Base-by-base conservation (phyloP, 164 flowering plant species). In the Sextonia rubra region DNA sequence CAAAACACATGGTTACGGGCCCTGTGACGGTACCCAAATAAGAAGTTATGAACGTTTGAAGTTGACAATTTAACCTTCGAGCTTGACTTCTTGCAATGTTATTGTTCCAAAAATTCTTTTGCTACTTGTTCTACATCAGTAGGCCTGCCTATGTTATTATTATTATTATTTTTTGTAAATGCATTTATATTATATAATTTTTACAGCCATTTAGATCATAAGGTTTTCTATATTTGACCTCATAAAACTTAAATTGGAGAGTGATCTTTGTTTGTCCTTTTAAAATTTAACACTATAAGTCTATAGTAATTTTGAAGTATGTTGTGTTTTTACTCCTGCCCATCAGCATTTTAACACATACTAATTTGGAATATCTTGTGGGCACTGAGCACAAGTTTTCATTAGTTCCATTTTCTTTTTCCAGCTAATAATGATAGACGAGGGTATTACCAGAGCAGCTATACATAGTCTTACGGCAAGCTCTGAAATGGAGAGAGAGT, bases 381-480 rank as follows among this genome's bases (percentile, higher is more conserved):
- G 44, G 11, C 44, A 7, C 44, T 37, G 11, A 9, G 25, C 18
- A 8, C 25, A 22, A n/a, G 7, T 65, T 48, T 64, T 69, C 37
- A 66, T 44, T 4, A 20, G 24, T 44, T 61, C 27, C 27, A 25
- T 20, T 30, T 1, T 17, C 27, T 23, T 32, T 71, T 80, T 73
- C 17, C 76, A 86, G 91, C 77, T 49, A 75, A 79, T 64, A 66
- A 85, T 88, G 89, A 77, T 86, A 66, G 84, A 82, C 62, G 85
- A 83, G 62, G 91, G 91, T 44, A 55, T 80, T 71, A 78, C 80
- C 30, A 83, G 83, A 78, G 80, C 82, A 84, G 86, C 86, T 22
- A 82, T 82, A 76, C 88, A 78, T 75, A 79, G 91, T 75, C 87
- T 88, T 18, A 83, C 71, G 73, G 91, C 85, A 47, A 82, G 84